Base-by-base conservation (phyloP, 1,284 basidiomycete species). In the Polyporus tsugae region DNA sequence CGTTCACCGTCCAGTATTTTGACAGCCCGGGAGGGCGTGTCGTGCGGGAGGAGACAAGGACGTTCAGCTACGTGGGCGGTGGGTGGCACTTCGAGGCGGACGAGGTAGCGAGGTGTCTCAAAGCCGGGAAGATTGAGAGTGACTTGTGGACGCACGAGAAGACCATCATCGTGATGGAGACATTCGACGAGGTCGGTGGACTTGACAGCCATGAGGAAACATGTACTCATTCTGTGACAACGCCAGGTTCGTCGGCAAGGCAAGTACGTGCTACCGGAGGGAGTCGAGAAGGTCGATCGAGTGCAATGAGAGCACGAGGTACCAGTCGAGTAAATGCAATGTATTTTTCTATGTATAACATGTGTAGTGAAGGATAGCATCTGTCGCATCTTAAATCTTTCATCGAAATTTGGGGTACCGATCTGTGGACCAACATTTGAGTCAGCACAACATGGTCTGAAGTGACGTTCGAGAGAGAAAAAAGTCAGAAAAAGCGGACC, bases 21-120 rank as follows among this genome's bases (percentile, higher is more conserved):
- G 81, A 84, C 33, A 83, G 84, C 77, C 85, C 83, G 0, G 88
- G 88, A 29, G 83, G 84, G 35, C 84, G 84, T 1, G 80, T 80
- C 61, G 77, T 89, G 35, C 82, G 82, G 61, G 88, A 92, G 75
- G 89, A 90, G 74, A 88, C 81, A 52, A 82, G 78, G 67, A 76
- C 74, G 41, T 87, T 90, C 72, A 81, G 87, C 39, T 88, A 89
- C 74, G 80, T 84, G 3, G 92, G 92, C 9, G 76, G 79, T 42
- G 92, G 92, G 13, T 91, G 85, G 89, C 86, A 93, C 79, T 94
- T 88, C 77, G 86, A 94, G 78, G 93, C 93, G 9, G 94, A 95
- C 73, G 95, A 96, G 71, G 94, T 95, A 19, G 95, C 94, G 17
- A 80, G 93, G 61, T 94, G 92, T 75, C 82, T 96, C 25, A 80